Base-by-base conservation (phyloP, 108 stramenopile genomes). In the Conticribra weissflogii region DNA sequence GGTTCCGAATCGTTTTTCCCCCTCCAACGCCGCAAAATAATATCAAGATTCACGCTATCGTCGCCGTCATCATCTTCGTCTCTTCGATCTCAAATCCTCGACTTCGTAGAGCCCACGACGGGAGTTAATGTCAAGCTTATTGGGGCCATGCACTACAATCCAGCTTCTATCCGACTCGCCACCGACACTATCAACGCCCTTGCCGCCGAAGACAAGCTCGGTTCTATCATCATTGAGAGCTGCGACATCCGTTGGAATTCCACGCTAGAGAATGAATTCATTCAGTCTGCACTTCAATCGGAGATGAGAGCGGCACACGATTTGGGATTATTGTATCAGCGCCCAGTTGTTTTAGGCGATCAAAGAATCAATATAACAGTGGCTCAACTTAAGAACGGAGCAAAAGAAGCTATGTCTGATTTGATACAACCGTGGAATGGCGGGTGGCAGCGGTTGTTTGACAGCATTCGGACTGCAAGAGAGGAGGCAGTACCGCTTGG, bases 211-310 rank as follows among this genome's bases (percentile, higher is more conserved):
- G 49, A 66, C 12, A 66, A 69, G 50, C 68, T 88, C 3, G 83
- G 76, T 0, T 85, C 85, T 0, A 86, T 88, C 52, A 54, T 88
- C 28, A 80, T 88, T 21, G 88, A 88, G 54, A 63, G 67, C 63
- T 88, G 88, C 47, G 84, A 84, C 21, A 71, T 85, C 18, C 78
- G 87, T 23, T 88, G 87, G 87, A 86, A 85, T 52, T 72, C 81
- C 8, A 83, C 85, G 7, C 30, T 72, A 24, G 85, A 84, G 46
- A 70, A 54, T 46, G 54, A 82, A n/a, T 41, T 82, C 24, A 57
- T 78, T 17, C 60, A 78, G 47, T 44, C 64, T 16, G 57, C 81
- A 27, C 54, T 88, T 12, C 54, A 66, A 24, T 85, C 81, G 44
- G 88, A 88, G 59, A 88, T 88, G 88, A 59, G 68, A 44, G 81